These are phyloP conservation scores for Musa schizocarpa DNA, from an alignment of 176 grass and related monocot genomes.

Conservation along the genomic window DNA sequence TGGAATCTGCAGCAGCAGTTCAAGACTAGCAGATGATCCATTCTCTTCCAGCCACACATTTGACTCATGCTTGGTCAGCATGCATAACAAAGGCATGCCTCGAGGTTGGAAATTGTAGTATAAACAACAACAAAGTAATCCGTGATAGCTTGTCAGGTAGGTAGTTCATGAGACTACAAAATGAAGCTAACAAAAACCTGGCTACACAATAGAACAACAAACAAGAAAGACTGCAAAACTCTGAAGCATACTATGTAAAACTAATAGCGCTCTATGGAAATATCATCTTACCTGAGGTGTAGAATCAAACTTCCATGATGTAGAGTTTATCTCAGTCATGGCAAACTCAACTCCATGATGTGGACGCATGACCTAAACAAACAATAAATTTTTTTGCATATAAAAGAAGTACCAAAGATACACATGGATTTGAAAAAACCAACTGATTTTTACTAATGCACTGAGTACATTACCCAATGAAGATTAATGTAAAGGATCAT, in stretches of 20 bases:
- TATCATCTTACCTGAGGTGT: constrained; percentile 51
- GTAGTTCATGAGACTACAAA: background rate
- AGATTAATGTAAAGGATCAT: background rate
- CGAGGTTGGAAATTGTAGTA: too few relatives aligned
- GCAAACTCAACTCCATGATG: constrained; percentile 57
- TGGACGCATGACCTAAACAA: constrained; percentile 22
- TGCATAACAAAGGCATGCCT: too few relatives aligned
- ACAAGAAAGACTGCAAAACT: background rate
- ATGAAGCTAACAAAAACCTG: background rate
- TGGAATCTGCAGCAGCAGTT: too few relatives aligned
- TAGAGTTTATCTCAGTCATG: constrained; percentile 45
- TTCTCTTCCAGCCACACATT: too few relatives aligned
- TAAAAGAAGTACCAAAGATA: background rate
- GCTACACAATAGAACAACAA: background rate
- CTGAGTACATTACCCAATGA: background rate
- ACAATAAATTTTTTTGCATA: background rate
- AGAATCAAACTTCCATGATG: constrained; percentile 58
- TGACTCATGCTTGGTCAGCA: too few relatives aligned
- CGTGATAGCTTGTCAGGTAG: too few relatives aligned
- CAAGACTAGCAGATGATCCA: too few relatives aligned
- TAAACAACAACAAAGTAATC: too few relatives aligned
- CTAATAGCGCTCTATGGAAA: background rate
- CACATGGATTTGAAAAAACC: background rate
- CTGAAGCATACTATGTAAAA: background rate
- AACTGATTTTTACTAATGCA: background rate